Evolutionary conservation across 192 early-diverging fungal genomes (phyloP), one percentile per base, ranked within the genome.

Genomic region (Backusella liffmaniae): DNA sequence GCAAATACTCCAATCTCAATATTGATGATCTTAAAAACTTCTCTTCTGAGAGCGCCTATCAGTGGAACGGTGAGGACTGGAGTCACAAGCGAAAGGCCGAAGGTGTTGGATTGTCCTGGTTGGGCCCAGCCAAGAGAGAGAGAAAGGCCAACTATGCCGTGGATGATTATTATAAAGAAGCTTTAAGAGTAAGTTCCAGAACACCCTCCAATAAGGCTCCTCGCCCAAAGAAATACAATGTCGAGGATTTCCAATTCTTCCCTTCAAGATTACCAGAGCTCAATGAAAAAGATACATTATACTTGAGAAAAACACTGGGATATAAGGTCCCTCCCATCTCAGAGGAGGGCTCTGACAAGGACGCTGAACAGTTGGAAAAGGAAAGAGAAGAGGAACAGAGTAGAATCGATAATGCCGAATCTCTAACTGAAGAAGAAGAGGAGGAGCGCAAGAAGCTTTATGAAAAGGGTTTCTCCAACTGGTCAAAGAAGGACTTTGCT

Each of bases 11-110:
- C 18, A 92, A 92, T 73, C 89, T 94, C 82, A 95, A 96, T 6
- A 86, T 99, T 35, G 96, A 97, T 68, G 98, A 98, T 76, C 87
- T 98, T 21, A 91, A 96, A 74, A 96, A 94, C 56, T 98, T 98
- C 83, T 92, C 91, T 16, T 88, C 89, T 34, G 91, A 90, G 51
- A 92, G 89, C 66, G 95, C 94, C 3, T 97, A 97, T 79, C 90
- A 97, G 76, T 98, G 97, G 97, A 94, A 98, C 74, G 98, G 98
- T 21, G 90, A 97, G 73, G 95, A 99, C 87, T 98, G 96, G 90
- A 90, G 94, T 53, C 87, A 88, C 78, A 94, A 93, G 77, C 73
- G 86, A 32, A 91, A 90, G 74, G 86, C 83, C 29, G 87, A 87
- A 32, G 85, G 84, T 12, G 82, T 80, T 39, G 85, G 90, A n/a